These are phyloP conservation scores for Penicillium griseofulvum DNA, from an alignment of 2,329 filamentous ascomycete genomes.

Conservation along the genomic window DNA sequence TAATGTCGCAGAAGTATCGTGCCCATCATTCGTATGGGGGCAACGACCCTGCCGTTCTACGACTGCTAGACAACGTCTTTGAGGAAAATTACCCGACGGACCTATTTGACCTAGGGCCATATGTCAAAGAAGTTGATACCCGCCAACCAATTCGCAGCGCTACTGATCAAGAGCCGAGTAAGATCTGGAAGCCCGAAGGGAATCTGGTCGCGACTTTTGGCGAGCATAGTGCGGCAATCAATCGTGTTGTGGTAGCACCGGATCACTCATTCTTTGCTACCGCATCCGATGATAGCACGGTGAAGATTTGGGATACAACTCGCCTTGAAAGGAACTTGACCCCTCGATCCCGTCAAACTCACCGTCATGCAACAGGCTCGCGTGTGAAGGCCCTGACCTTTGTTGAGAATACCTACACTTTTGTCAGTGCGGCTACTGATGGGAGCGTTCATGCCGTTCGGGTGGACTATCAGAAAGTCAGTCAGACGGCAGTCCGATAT, in stretches of 20 bases:
- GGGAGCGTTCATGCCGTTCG: slow-evolving; percentile 88
- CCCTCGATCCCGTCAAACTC: slow-evolving; percentile 80
- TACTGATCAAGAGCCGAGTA: slow-evolving; percentile 54
- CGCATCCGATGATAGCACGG: slow-evolving; percentile 82
- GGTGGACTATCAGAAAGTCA: slow-evolving; percentile 63
- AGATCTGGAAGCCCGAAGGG: slow-evolving; percentile 79
- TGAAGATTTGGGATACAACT: slow-evolving; percentile 90
- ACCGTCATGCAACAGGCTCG: slow-evolving; percentile 68
- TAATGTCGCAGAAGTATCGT: slow-evolving; percentile 49
- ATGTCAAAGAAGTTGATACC: slow-evolving; percentile 65
- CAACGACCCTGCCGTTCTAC: slow-evolving; percentile 63
- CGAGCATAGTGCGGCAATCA: slow-evolving; percentile 81
- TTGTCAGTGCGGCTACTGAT: slow-evolving; percentile 85
- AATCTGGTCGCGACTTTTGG: slow-evolving; percentile 82
- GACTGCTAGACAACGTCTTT: slow-evolving; percentile 79
- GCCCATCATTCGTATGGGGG: slow-evolving; percentile 81
- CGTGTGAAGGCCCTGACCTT: slow-evolving; percentile 83
- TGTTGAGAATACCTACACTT: slow-evolving; percentile 89
- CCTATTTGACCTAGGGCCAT: slow-evolving; percentile 69
- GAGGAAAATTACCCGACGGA: slow-evolving; percentile 61
- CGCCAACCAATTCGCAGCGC: slow-evolving; percentile 54
- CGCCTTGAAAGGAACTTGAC: slow-evolving; percentile 88
- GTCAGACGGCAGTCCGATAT: slow-evolving; percentile 63
- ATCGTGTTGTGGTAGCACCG: slow-evolving; percentile 75
- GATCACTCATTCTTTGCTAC: slow-evolving; percentile 96